phyloP scores from a whole-genome alignment of 177 flowering plant species.

The Vitis hybrid region DNA sequence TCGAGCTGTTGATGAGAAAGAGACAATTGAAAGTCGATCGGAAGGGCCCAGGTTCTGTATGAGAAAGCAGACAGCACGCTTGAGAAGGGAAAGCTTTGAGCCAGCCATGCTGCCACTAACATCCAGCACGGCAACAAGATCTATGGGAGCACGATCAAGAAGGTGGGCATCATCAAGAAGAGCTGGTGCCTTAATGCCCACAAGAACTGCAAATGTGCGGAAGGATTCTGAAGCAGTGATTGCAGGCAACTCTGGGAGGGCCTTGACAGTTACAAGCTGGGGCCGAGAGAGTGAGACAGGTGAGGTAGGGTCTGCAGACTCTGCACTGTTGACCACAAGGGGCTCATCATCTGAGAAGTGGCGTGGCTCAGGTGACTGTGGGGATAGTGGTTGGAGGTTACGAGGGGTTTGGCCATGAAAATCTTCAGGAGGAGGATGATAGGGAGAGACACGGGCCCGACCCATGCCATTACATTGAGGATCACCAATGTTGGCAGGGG shows the following conservation, averaged over 20 bases:
- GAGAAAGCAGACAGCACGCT: conserved; percentile 34
- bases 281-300: neutral
- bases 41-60: conserved; percentile 29
- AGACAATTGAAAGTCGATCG: conserved; percentile 34
- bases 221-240: conserved; percentile 11
- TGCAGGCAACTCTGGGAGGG: conserved; percentile 19
- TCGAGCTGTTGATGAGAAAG: conserved; percentile 34
- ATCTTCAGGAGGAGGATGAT: conserved; percentile 6
- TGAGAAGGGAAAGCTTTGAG: conserved; percentile 31
- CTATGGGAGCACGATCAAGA: conserved; percentile 33
- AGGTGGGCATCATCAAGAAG: neutral
- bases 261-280: conserved; percentile 9
- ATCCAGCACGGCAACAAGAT: conserved; percentile 40
- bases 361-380: conserved; percentile 5
- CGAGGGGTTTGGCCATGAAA: neutral
- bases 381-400: neutral
- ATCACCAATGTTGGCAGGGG: conserved; percentile 1
- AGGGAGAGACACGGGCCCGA: conserved; percentile 5
- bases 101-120: conserved; percentile 45
- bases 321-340: conserved; percentile 4
- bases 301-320: neutral
- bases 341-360: conserved; percentile 29
- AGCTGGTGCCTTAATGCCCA: conserved; percentile 16
- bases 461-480: neutral
- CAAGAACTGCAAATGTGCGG: conserved; percentile 22